Evolutionary conservation across 1,284 basidiomycete species (phyloP), one percentile per base, ranked within the genome.

Genomic region (Jaminaea rosea): DNA sequence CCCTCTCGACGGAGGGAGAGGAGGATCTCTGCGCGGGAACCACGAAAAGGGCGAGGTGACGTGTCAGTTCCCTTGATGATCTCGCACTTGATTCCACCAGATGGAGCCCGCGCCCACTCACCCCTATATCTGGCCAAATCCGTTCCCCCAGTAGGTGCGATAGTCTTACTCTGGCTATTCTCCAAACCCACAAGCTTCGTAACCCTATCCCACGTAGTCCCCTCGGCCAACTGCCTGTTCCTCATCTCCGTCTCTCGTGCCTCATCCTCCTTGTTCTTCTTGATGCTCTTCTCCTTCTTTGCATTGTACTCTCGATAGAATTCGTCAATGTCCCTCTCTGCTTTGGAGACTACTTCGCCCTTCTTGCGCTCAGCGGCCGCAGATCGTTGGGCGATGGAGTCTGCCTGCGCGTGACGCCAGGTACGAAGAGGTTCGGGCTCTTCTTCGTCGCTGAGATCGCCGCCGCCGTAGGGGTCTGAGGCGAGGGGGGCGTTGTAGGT

Each of bases 211-310:
- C 94, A 98, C 5, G 92, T 92, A 19, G 93, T 96, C 29, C 93
- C 94, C 55, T 83, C 80, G 0, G 88, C 86, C 50, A 98, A 81
- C 21, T 85, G 83, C 48, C 85, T 84, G 23, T 83, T 82, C 54
- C 91, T 79, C 41, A 80, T 77, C 26, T 84, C 80, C 37, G 89
- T 73, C 78, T 88, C 96, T 53, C 84, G 82, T 32, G 83, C 83
- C 76, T 98, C 94, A 62, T 84, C 80, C 74, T 96, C 87, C 90
- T 98, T 98, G 82, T 98, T 99, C 75, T 91, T 84, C 46, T 86
- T 80, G 67, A 99, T 97, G 69, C 84, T 87, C 73, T 83, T 83
- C 78, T 93, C 89, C 79, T 94, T 96, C 78, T 88, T 86, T 59
- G 81, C 80, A 52, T 90, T 83, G 76, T 98, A 97, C 51, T 88